These are phyloP conservation scores for Xylariaceae sp. DNA, from an alignment of 2,329 filamentous ascomycete species.

Conservation along the genomic window DNA sequence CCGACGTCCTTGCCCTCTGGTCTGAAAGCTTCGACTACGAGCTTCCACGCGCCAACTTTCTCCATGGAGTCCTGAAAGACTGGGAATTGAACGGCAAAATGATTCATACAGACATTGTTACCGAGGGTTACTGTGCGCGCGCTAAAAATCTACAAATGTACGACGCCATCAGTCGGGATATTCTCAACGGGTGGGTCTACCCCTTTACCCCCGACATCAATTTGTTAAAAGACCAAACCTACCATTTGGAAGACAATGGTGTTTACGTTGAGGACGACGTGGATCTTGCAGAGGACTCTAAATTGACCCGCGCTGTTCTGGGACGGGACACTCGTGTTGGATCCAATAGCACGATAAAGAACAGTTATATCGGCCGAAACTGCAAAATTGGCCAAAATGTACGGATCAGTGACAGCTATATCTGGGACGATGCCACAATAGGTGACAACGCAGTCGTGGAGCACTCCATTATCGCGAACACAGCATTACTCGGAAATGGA, in stretches of 20 bases:
- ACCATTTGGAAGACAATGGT: constrained; percentile 64
- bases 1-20: constrained; percentile 91
- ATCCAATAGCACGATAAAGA: constrained; percentile 63
- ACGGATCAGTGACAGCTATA: constrained; percentile 70
- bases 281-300: constrained; percentile 66
- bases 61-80: constrained; percentile 91
- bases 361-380: constrained; percentile 76
- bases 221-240: constrained; percentile 71
- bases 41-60: constrained; percentile 78
- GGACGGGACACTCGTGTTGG: constrained; percentile 74
- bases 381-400: constrained; percentile 87
- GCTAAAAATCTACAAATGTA: constrained; percentile 86
- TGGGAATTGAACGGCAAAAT: constrained; percentile 96
- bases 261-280: constrained; percentile 79
- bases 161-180: constrained; percentile 80
- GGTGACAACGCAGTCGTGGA: constrained; percentile 69
- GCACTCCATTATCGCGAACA: constrained; percentile 72
- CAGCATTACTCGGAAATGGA: constrained; percentile 65
- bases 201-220: constrained; percentile 89
- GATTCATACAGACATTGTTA: constrained; percentile 85
- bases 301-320: constrained; percentile 68
- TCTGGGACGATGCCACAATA: constrained; percentile 82
- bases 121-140: constrained; percentile 79
- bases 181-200: constrained; percentile 83
- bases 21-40: constrained; percentile 98